Percentiles rank a stretch among this genome's conserved stretches.
Conservation (phyloP, 2,329 filamentous ascomycete genomes). For the Arthrobotrys entomopaga region DNA sequence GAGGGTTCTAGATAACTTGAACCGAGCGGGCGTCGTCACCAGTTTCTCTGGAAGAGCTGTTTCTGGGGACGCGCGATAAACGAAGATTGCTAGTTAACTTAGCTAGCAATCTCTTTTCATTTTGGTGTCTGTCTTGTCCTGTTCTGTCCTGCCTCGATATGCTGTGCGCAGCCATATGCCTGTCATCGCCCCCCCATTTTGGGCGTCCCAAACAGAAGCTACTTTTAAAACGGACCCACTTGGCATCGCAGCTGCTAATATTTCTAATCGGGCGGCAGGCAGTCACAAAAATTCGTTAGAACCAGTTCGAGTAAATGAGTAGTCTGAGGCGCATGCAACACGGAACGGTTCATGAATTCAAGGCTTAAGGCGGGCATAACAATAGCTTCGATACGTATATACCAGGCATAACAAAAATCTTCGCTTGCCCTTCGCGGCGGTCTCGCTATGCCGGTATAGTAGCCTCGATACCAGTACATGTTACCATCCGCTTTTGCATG, state of each 20-base stretch:
- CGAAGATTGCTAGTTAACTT: conserved; percentile 1
- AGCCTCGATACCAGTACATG: too few relatives aligned
- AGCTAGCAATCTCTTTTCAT: too few relatives aligned
- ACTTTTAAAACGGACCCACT: conserved; percentile 17
- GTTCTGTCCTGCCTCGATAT: background rate
- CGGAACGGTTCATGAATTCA: too few relatives aligned
- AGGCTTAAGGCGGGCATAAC: too few relatives aligned
- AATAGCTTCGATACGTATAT: too few relatives aligned
- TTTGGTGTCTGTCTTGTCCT: too few relatives aligned
- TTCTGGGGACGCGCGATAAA: background rate
- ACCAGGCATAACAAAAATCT: background rate
- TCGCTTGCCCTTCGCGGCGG: conserved; percentile 16
- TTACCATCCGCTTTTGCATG: conserved; percentile 3
- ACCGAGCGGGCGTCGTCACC: too few relatives aligned
- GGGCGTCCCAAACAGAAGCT: background rate
- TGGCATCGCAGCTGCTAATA: conserved; percentile 49
- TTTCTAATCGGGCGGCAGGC: conserved; percentile 7
- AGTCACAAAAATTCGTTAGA: conserved; percentile 6
- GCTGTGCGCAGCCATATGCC: background rate
- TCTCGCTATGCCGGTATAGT: too few relatives aligned
- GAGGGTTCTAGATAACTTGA: too few relatives aligned
- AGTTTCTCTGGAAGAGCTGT: background rate
- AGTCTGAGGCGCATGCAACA: too few relatives aligned
- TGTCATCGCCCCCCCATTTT: background rate
- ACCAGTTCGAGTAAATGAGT: too few relatives aligned